phyloP scores from a whole-genome alignment of 768 basidiomycete species.

The Lactarius akahatsu region DNA sequence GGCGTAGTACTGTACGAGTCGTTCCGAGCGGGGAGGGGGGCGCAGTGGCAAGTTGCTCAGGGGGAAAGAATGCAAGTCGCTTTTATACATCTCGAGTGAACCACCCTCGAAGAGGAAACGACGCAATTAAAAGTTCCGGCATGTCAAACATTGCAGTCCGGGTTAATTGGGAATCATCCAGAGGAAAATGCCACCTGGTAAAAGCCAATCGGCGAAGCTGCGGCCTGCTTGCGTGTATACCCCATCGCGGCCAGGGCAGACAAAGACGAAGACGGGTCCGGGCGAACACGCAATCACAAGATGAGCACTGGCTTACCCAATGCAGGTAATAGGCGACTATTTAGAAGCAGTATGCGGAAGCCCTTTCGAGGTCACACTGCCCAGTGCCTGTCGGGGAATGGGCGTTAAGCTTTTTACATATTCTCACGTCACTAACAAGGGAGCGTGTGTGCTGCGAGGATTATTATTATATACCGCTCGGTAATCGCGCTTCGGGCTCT shows the following conservation, averaged over 20 bases:
- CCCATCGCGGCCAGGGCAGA: conserved; percentile 20
- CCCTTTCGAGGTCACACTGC: conserved; percentile 25
- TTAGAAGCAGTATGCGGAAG: conserved; percentile 16
- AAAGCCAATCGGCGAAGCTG: conserved; percentile 24
- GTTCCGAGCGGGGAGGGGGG: not conserved
- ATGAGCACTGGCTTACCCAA: conserved; percentile 22
- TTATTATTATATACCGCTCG: conserved; percentile 9
- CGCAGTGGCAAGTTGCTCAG: conserved; percentile 4
- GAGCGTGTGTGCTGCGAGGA: conserved; percentile 6
- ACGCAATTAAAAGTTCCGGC: conserved; percentile 23
- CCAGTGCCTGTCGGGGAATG: conserved; percentile 16
- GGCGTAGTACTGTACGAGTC: not conserved
- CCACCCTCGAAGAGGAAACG: conserved; percentile 20
- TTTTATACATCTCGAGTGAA: conserved; percentile 22
- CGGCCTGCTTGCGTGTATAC: conserved; percentile 13
- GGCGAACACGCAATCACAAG: conserved; percentile 23
- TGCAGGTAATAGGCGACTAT: conserved; percentile 24
- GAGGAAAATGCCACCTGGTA: conserved; percentile 17
- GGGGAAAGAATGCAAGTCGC: not conserved
- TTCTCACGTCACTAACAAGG: conserved; percentile 24
- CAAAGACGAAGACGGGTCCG: conserved; percentile 12
- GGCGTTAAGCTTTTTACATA: conserved; percentile 28
- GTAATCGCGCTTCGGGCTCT: not conserved
- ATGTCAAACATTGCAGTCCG: conserved; percentile 25
- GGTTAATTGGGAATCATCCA: conserved; percentile 25